Conservation (phyloP, 176 grass and related monocot genomes). For the Luzula sylvatica region DNA sequence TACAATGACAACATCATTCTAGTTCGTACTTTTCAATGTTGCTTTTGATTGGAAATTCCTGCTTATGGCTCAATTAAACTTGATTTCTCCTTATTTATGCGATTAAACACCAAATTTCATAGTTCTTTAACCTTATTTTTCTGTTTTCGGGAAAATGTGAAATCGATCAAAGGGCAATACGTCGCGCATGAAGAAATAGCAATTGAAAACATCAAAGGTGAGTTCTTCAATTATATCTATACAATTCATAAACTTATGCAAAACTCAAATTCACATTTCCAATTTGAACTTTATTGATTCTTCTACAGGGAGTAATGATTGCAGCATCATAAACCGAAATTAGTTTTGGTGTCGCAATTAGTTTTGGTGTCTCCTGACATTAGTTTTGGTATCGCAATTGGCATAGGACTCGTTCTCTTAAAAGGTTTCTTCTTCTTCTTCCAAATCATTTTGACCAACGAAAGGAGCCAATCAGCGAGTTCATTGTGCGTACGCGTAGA, state of each 20-base stretch:
- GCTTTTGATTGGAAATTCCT: not conserved
- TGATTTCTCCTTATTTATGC: too few species aligned
- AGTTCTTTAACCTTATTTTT: not conserved
- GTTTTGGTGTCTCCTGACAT: slow-evolving; percentile 33
- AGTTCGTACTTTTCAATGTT: not conserved
- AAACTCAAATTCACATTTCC: not conserved
- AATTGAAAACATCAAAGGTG: slow-evolving; percentile 34
- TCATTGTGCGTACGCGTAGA: too few species aligned
- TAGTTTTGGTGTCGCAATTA: too few species aligned
- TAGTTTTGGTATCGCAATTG: slow-evolving; percentile 22
- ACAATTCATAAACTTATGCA: not conserved
- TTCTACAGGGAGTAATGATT: slow-evolving; percentile 21
- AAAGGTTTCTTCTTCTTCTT: slow-evolving; percentile 19
- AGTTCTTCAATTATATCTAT: slow-evolving; percentile 2
- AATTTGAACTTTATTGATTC: slow-evolving; percentile 6
- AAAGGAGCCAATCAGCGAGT: too few species aligned
- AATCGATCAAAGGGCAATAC: slow-evolving; percentile 23
- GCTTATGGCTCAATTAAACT: not conserved
- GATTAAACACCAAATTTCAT: too few species aligned
- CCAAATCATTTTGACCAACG: too few species aligned
- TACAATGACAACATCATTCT: too few species aligned
- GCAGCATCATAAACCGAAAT: slow-evolving; percentile 19
- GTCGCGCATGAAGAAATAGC: slow-evolving; percentile 21
- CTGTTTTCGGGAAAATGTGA: slow-evolving; percentile 15
- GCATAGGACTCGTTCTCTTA: slow-evolving; percentile 26